These are phyloP conservation scores for Bruguiera parviflora DNA, from an alignment of 345 rosid genomes.

Conservation along the genomic window DNA sequence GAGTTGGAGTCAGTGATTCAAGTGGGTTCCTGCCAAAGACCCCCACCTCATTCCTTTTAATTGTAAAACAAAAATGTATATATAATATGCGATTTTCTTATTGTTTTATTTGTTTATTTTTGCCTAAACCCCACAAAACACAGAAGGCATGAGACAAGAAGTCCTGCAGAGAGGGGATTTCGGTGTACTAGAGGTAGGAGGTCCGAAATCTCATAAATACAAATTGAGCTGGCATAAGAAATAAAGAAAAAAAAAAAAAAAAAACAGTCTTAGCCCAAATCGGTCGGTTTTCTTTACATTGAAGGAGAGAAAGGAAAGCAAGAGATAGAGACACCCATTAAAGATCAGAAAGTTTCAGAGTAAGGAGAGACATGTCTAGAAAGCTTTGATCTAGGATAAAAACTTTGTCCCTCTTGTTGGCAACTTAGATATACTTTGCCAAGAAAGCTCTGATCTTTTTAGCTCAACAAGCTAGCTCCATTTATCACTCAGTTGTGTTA, in stretches of 20 bases:
- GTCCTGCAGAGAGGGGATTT: slow-evolving; percentile 53
- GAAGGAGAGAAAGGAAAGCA: slow-evolving; percentile 43
- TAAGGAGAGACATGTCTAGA: slow-evolving; percentile 16
- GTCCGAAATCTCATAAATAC: slow-evolving; percentile 28
- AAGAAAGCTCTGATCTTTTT: slow-evolving; percentile 47
- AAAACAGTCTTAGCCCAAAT: slow-evolving; percentile 18
- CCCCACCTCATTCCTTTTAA: slow-evolving; percentile 38
- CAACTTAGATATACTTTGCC: slow-evolving; percentile 44
- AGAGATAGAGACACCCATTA: slow-evolving; percentile 44
- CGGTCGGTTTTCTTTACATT: slow-evolving; percentile 62
- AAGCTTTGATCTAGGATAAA: slow-evolving; percentile 25
- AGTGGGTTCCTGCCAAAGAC: slow-evolving; percentile 57
- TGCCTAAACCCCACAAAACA: slow-evolving; percentile 22
- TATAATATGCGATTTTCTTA: slow-evolving; percentile 4
- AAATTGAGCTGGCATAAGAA: slow-evolving; percentile 8
- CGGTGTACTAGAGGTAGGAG: slow-evolving; percentile 28
- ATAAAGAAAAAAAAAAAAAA: neutral
- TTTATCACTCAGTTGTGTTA: slow-evolving; percentile 15
- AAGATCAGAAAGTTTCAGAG: slow-evolving; percentile 35
- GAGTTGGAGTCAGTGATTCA: slow-evolving; percentile 72
- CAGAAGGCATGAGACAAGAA: slow-evolving; percentile 35
- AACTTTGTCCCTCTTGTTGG: slow-evolving; percentile 47
- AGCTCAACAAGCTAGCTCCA: slow-evolving; percentile 16
- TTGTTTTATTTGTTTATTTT: slow-evolving; percentile 11
- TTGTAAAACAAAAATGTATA: neutral